Evolutionary conservation across 1,284 basidiomycete genomes (phyloP).

Genomic region (Heterobasidion occidentale): DNA sequence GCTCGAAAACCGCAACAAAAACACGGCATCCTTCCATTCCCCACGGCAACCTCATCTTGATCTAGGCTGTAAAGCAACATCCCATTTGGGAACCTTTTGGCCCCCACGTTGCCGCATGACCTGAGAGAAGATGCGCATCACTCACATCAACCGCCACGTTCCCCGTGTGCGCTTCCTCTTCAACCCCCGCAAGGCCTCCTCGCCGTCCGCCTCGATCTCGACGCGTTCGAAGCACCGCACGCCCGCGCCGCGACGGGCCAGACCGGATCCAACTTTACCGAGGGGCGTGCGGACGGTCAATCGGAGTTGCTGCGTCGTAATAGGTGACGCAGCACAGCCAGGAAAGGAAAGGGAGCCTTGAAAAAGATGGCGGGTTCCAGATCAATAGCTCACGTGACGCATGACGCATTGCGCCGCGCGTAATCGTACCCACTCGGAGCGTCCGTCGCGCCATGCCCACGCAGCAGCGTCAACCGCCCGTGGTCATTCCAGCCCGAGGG

Average conservation of each 20-base stretch:
- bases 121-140: not conserved
- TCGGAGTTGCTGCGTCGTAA: not conserved
- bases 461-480: no score
- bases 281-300: not conserved
- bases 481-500: no score
- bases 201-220: not conserved
- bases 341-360: not conserved
- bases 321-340: not conserved
- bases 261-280: not conserved
- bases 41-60: slow-evolving; percentile 3
- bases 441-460: no score
- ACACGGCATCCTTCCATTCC: slow-evolving; percentile 1
- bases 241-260: no score
- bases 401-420: not conserved
- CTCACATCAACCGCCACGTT: not conserved
- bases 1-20: not conserved
- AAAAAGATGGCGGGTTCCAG: not conserved
- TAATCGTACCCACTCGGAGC: not conserved
- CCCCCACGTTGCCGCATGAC: not conserved
- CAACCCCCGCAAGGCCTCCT: not conserved
- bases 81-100: not conserved
- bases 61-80: not conserved
- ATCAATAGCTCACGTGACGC: not conserved
- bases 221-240: no score
- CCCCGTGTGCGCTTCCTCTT: not conserved